Conservation (phyloP, 2,329 filamentous ascomycete species). For the Sphaceloma murrayae region DNA sequence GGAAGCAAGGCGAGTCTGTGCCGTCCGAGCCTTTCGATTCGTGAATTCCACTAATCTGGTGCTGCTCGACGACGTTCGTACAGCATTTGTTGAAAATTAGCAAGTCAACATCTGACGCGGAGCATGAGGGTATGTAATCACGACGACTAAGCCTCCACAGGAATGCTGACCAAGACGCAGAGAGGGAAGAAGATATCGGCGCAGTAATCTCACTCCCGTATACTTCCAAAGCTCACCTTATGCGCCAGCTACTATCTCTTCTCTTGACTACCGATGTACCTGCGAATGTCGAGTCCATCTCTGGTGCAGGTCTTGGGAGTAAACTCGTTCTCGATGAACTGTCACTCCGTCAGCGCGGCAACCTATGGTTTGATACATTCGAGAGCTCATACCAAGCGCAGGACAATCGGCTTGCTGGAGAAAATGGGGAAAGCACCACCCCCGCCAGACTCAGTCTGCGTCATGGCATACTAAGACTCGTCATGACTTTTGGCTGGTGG, state of each 20-base stretch:
- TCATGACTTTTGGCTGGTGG: slow-evolving; percentile 21
- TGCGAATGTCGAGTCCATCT: slow-evolving; percentile 22
- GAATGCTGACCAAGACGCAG: no score
- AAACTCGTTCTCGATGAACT: slow-evolving; percentile 20
- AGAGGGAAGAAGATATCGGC: slow-evolving; percentile 23
- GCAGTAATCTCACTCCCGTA: slow-evolving; percentile 21
- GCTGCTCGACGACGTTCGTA: slow-evolving; percentile 29
- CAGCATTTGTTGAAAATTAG: slow-evolving; percentile 28
- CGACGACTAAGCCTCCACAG: slow-evolving; percentile 24
- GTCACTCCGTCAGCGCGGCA: slow-evolving; percentile 17
- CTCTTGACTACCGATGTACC: slow-evolving; percentile 17
- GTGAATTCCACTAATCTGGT: slow-evolving; percentile 29
- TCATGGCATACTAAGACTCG: slow-evolving; percentile 23
- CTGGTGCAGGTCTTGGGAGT: slow-evolving; percentile 21
- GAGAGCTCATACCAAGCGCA: slow-evolving; percentile 20
- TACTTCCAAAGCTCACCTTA: slow-evolving; percentile 23
- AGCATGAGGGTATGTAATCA: slow-evolving; percentile 2
- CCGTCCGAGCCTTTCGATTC: slow-evolving; percentile 24
- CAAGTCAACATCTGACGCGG: slow-evolving; percentile 14
- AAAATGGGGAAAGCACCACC: slow-evolving; percentile 19
- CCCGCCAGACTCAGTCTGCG: slow-evolving; percentile 19
- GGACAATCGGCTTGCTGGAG: slow-evolving; percentile 23
- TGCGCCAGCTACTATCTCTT: slow-evolving; percentile 20
- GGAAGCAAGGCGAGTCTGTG: slow-evolving; percentile 21
- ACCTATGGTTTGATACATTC: slow-evolving; percentile 19